phyloP scores from a whole-genome alignment of 1,284 basidiomycete species.

The Rhodotorula glutinis region DNA sequence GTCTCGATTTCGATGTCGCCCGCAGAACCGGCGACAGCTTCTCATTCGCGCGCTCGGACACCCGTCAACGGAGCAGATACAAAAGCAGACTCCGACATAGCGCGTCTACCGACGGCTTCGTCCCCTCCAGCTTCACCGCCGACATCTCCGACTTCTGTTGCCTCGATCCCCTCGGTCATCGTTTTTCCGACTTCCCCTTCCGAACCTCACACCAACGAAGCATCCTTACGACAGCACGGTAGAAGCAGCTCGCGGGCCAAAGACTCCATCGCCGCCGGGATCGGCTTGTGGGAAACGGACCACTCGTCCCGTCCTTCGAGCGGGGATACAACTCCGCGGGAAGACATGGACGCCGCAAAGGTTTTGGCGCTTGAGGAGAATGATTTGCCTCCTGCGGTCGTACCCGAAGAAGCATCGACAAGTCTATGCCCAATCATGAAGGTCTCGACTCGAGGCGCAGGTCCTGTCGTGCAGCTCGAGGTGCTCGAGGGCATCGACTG shows the following conservation, averaged over 20 bases:
- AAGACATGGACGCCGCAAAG: neutral
- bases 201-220: neutral
- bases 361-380: too few species aligned
- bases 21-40: neutral
- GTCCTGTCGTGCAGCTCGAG: conserved; percentile 19
- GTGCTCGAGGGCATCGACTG: conserved; percentile 2
- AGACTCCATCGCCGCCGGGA: conserved; percentile 33
- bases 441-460: conserved; percentile 12
- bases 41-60: neutral
- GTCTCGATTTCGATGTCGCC: conserved; percentile 29
- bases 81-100: neutral
- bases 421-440: conserved; percentile 21
- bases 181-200: conserved; percentile 1
- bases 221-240: neutral
- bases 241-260: conserved; percentile 8
- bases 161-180: conserved; percentile 5
- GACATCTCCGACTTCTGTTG: neutral
- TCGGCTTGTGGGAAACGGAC: conserved; percentile 38
- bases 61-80: neutral
- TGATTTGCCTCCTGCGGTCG: too few species aligned
- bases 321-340: neutral
- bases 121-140: neutral
- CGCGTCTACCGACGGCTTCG: neutral
- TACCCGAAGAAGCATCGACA: too few species aligned
- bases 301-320: neutral